Evolutionary conservation across 2,329 filamentous ascomycete genomes (phyloP).

Genomic region (Apiospora pterosperma): DNA sequence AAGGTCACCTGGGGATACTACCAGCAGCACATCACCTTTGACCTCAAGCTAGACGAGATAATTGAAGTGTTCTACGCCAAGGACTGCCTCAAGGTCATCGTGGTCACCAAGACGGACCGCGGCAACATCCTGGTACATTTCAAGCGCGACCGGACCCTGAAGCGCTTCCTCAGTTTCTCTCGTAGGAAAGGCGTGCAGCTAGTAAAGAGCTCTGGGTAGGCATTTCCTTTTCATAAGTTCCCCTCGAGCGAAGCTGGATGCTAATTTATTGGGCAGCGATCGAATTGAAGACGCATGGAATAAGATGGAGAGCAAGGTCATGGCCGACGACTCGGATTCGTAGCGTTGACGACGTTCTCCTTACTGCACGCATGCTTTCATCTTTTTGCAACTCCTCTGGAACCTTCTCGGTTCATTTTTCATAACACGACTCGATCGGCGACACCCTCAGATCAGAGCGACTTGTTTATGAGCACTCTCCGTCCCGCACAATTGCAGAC

Average conservation of each 20-base stretch:
- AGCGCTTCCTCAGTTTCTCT: constrained; percentile 47
- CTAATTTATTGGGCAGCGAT: constrained; percentile 12
- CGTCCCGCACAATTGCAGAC: not conserved
- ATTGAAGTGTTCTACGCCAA: constrained; percentile 41
- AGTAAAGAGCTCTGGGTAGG: constrained; percentile 39
- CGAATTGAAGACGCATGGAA: constrained; percentile 24
- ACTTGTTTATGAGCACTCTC: not conserved
- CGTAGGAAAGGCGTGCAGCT: constrained; percentile 40
- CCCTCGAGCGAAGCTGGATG: not conserved
- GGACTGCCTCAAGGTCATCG: constrained; percentile 37
- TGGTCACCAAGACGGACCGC: constrained; percentile 36
- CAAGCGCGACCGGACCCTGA: constrained; percentile 49
- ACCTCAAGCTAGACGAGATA: constrained; percentile 44
- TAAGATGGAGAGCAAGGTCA: constrained; percentile 22
- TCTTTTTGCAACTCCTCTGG: not conserved
- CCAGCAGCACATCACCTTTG: constrained; percentile 48
- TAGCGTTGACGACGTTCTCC: not conserved
- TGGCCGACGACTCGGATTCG: constrained; percentile 20
- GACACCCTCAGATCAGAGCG: not conserved
- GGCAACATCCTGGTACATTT: constrained; percentile 50
- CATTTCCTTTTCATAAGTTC: not conserved
- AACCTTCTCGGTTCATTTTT: not conserved
- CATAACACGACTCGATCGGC: not conserved
- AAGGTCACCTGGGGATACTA: constrained; percentile 46
- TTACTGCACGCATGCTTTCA: not conserved